These are phyloP conservation scores for Allium cepa DNA, from an alignment of 106 monocot species.

Conservation along the genomic window DNA sequence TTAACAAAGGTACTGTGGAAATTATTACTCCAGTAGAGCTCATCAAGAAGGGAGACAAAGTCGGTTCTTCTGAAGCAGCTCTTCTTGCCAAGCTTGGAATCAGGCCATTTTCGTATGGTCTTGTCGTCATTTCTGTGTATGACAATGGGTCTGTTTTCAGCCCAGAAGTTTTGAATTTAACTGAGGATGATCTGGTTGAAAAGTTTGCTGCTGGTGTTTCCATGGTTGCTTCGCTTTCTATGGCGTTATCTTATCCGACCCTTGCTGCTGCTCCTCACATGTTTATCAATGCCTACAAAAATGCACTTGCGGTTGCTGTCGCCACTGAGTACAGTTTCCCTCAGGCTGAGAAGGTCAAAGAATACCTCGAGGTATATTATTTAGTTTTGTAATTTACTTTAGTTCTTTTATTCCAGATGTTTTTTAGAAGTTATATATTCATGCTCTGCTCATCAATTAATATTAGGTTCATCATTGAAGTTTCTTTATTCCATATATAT, in stretches of 20 bases:
- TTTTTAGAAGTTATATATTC: no score
- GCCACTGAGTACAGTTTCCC: conserved; percentile 84
- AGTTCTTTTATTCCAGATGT: no score
- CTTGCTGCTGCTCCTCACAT: conserved; percentile 73
- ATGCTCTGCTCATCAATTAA: no score
- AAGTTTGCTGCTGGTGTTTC: conserved; percentile 65
- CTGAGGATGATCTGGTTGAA: conserved; percentile 70
- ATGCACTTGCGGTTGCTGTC: conserved; percentile 67
- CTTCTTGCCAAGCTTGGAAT: conserved; percentile 88
- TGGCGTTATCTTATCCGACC: conserved; percentile 76
- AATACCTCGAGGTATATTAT: conserved; percentile 59
- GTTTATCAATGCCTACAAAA: conserved; percentile 91
- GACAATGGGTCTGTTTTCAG: conserved; percentile 75
- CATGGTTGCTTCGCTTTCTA: conserved; percentile 59
- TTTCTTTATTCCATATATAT: no score
- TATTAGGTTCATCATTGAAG: no score
- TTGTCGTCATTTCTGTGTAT: conserved; percentile 55
- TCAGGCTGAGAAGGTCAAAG: conserved; percentile 76
- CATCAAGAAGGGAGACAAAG: conserved; percentile 87
- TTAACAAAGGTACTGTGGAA: conserved; percentile 96
- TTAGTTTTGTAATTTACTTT: not conserved
- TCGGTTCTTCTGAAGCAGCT: conserved; percentile 95
- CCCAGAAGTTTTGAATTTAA: conserved; percentile 72
- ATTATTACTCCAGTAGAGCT: conserved; percentile 92
- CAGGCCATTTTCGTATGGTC: conserved; percentile 91